These are phyloP conservation scores for Dendrobium huoshanense DNA, from an alignment of 106 monocot species.

Conservation along the genomic window DNA sequence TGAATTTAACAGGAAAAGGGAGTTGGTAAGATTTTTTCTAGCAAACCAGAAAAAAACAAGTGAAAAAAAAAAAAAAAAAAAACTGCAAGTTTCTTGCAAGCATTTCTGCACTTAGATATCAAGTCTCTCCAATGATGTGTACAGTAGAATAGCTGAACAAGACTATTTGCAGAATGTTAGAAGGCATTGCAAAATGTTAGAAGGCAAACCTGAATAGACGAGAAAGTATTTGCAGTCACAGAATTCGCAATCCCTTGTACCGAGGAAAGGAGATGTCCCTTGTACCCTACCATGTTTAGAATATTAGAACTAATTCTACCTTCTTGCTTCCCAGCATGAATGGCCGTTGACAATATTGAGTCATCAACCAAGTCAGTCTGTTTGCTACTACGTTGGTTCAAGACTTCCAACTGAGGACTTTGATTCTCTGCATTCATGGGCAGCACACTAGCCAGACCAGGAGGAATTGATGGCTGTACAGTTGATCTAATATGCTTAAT, in stretches of 20 bases:
- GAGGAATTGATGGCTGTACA: background rate
- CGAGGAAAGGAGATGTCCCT: background rate
- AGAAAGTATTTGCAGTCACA: background rate
- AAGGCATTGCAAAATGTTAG: background rate
- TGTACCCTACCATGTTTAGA: background rate
- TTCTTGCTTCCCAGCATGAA: slow-evolving; percentile 1
- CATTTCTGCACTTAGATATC: background rate
- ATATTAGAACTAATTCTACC: slow-evolving; percentile 8
- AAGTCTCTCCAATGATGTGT: background rate
- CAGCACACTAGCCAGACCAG: background rate
- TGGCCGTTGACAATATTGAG: background rate
- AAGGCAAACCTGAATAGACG: background rate
- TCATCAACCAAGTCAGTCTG: background rate
- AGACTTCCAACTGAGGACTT: background rate
- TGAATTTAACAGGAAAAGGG: too few relatives aligned
- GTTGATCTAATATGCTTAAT: background rate
- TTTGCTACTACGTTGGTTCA: background rate
- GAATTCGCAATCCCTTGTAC: background rate
- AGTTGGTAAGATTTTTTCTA: too few relatives aligned
- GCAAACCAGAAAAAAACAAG: too few relatives aligned
- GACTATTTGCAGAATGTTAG: too few relatives aligned
- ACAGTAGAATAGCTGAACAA: background rate
- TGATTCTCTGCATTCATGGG: slow-evolving; percentile 9
- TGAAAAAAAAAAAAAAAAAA: background rate
- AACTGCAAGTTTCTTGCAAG: background rate